These are phyloP conservation scores for Pelargonium fulgidum DNA, from an alignment of 441 rosid genomes.

Conservation along the genomic window DNA sequence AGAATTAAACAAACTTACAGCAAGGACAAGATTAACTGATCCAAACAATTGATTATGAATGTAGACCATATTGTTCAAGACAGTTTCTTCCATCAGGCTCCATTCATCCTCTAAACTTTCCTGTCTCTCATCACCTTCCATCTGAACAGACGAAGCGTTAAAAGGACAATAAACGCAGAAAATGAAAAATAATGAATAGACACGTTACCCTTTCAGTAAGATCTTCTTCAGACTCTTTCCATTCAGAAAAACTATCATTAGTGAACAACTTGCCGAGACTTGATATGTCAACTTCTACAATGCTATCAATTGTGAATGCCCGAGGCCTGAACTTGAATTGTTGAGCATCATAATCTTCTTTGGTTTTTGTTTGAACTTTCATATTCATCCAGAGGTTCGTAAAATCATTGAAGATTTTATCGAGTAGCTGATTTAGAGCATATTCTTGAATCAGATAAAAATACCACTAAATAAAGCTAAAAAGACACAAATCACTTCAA, in stretches of 20 bases:
- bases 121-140: conserved; percentile 35
- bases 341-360: conserved; percentile 54
- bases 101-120: conserved; percentile 65
- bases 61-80: conserved; percentile 45
- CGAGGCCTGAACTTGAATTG: conserved; percentile 74
- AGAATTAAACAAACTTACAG: conserved; percentile 40
- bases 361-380: conserved; percentile 60
- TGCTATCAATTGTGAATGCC: conserved; percentile 60
- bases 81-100: conserved; percentile 54
- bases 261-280: conserved; percentile 49
- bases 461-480: conserved; percentile 8
- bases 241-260: conserved; percentile 58
- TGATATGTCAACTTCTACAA: conserved; percentile 72
- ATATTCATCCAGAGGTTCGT: conserved; percentile 68
- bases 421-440: conserved; percentile 49
- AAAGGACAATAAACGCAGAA: not conserved
- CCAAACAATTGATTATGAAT: conserved; percentile 80
- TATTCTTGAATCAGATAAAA: conserved; percentile 25
- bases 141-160: conserved; percentile 33
- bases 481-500: not conserved
- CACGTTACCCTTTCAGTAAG: conserved; percentile 42
- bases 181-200: conserved; percentile 14
- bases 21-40: conserved; percentile 45
- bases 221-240: conserved; percentile 75
- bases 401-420: conserved; percentile 51